Evolutionary conservation across 495 filamentous ascomycete genomes (phyloP), one percentile per base, ranked within the genome.

Genomic region (Lineolata rhizophorae): DNA sequence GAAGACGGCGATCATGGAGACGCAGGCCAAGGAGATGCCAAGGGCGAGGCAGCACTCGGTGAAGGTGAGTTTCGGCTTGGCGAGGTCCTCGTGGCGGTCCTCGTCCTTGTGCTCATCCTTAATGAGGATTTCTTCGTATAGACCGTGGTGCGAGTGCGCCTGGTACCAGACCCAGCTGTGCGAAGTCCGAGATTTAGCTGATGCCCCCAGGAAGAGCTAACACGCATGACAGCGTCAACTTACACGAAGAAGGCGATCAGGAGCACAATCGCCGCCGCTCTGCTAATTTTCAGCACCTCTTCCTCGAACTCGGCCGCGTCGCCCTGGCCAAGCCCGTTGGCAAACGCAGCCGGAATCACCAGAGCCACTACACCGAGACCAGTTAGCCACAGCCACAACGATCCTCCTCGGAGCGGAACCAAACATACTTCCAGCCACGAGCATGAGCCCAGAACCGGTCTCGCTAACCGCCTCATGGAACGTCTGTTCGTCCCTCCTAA

Each of bases 381-480:
- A 18, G 28, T 43, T 37, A 42, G 24, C 13, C 37, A 1, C 9
- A 11, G 12, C 19, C 9, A 19, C 20, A 24, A 9, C 17, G 20
- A 31, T 11, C 15, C n/a, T 16, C 18, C 26, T 12, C 5, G 18
- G 27, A 18, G n/a, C n/a, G 16, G 9, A 20, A 17, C 18, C 17
- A 8, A n/a, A 42, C 50, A 21, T 42, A 54, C 50, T 32, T 22
- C 37, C 42, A 34, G 82, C 82, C 24, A 82, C 80, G 29, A 91
- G 57, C 29, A 94, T 55, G 31, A 92, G 51, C 4, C 77, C 80
- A 34, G 66, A 73, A 11, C 82, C 80, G 6, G 77, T 76, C 54
- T 92, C 82, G 36, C 72, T 77, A 17, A 91, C 62, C 3, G 71
- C 70, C 32, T 73, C 71, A 44, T 76, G 67, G 46, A 90, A 90